phyloP scores from a whole-genome alignment of 2,329 filamentous ascomycete species.

The Fusarium neocosmosporiellum region DNA sequence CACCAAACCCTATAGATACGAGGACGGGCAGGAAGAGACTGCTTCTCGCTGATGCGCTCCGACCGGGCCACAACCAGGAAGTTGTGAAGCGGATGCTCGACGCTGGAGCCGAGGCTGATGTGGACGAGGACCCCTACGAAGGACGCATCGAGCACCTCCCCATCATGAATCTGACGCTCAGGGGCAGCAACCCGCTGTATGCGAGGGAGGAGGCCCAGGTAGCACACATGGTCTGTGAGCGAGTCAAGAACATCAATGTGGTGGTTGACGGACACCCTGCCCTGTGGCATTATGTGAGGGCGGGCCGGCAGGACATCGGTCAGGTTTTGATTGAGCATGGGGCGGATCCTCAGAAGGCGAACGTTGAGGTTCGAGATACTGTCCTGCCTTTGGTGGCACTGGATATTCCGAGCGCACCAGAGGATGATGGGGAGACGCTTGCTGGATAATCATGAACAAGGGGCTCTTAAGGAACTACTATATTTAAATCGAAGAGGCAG shows the following conservation, averaged over 20 bases:
- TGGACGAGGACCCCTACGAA: background rate
- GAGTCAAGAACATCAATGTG: conserved; percentile 16
- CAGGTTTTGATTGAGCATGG: conserved; percentile 24
- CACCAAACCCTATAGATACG: conserved; percentile 23
- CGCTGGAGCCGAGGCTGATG: conserved; percentile 31
- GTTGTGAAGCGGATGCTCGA: conserved; percentile 18
- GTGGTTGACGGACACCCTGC: conserved; percentile 20
- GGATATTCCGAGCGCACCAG: background rate
- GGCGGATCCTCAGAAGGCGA: conserved; percentile 20
- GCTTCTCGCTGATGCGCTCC: conserved; percentile 21
- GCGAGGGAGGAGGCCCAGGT: conserved; percentile 18
- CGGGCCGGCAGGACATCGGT: conserved; percentile 23
- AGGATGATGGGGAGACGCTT: background rate
- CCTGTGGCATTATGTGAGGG: conserved; percentile 26
- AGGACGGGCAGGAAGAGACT: conserved; percentile 13
- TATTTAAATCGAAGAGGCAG: background rate
- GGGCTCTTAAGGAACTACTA: background rate
- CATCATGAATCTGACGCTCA: conserved; percentile 25
- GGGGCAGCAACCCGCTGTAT: conserved; percentile 14
- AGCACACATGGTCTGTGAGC: conserved; percentile 18
- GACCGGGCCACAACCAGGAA: background rate
- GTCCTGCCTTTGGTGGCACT: conserved; percentile 9
- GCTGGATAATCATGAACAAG: background rate
- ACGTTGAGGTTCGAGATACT: conserved; percentile 20
- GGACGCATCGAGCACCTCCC: conserved; percentile 6